Evolutionary conservation across 192 early-diverging fungal species (phyloP), one percentile per base, ranked within the genome.

Genomic region (Chytriomyces sp.): DNA sequence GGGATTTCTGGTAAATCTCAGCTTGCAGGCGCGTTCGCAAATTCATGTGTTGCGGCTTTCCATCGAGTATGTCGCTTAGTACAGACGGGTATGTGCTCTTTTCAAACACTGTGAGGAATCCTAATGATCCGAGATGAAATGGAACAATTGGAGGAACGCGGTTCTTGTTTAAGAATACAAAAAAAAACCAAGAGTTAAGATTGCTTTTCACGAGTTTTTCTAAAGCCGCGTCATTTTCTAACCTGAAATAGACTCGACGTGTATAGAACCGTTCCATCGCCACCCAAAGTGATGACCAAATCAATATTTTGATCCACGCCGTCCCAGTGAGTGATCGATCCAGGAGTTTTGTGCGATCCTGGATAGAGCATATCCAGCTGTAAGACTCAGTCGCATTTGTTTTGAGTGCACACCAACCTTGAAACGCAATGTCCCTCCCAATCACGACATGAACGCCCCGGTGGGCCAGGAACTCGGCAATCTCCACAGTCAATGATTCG

Each of bases 191-290:
- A 18, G 28, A 24, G 62, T 18, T 28, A 64, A 35, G 0, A 64
- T 44, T 64, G 20, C 18, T 8, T 18, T 0, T 35, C 46, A 16
- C n/a, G 0, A 45, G 66, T 6, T 16, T 46, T 11, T 5, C 18
- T n/a, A 68, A 4, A 26, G n/a, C 5, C 24, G 11, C 67, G 24
- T 6, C 5, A 11, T 28, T 57, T 60, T 1, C 70, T 35, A 47
- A 79, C 65, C 48, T 76, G 72, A 50, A 76, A 80, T 7, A 76
- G 67, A 59, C 44, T 74, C 46, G 46, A 94, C 78, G 95, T 93
- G 79, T 92, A 98, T 35, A 97, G 86, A 8, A 97, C 95, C 0
- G 96, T 99, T 48, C 96, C 96, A 86, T 99, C 96, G 24, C 96
- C 97, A 50, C 96, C 96, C 78, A 99, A 90, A 78, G 95, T 98